A percentile compares a stretch with the other conserved stretches of the same genome.
These are phyloP conservation scores for Crithidia sp. DNA, from an alignment of 208 protist genomes.

Conservation along the genomic window DNA sequence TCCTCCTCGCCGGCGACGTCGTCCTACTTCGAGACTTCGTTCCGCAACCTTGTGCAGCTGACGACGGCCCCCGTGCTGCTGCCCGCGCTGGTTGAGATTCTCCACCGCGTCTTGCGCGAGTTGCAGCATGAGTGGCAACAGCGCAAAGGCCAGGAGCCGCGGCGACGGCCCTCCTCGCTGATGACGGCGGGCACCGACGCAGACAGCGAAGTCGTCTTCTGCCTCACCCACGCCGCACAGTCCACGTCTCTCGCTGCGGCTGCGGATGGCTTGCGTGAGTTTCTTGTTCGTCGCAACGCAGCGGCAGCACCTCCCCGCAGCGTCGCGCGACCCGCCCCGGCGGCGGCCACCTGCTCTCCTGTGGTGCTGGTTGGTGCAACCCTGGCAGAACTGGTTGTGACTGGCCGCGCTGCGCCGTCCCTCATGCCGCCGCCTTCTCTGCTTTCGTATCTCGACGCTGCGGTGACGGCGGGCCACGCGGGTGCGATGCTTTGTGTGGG, in stretches of 20 bases:
- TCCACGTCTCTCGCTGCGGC: slow-evolving; percentile 13
- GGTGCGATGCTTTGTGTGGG: slow-evolving; percentile 78
- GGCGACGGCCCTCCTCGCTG: slow-evolving; percentile 13
- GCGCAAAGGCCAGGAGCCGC: slow-evolving; percentile 31
- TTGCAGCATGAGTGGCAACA: slow-evolving; percentile 26
- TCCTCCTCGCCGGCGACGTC: not conserved
- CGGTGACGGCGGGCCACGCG: slow-evolving; percentile 46
- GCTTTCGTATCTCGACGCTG: slow-evolving; percentile 51
- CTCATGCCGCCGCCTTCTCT: not conserved
- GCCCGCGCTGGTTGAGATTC: slow-evolving; percentile 15
- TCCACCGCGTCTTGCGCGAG: slow-evolving; percentile 16
- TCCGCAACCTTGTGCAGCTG: slow-evolving; percentile 18
- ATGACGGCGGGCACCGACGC: not conserved
- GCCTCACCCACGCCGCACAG: slow-evolving; percentile 21
- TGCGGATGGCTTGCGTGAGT: slow-evolving; percentile 9
- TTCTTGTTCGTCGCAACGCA: slow-evolving; percentile 6
- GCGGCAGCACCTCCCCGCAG: not conserved
- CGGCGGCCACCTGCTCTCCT: not conserved
- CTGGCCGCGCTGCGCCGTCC: slow-evolving; percentile 5
- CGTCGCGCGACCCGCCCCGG: too few species aligned
- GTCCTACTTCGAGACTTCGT: slow-evolving; percentile 15
- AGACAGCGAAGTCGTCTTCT: slow-evolving; percentile 18
- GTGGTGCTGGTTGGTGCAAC: slow-evolving; percentile 45
- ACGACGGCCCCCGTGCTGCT: slow-evolving; percentile 3
- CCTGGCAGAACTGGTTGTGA: slow-evolving; percentile 43